Conservation (phyloP, 495 filamentous ascomycete species). For the Podospora pseudocomata region DNA sequence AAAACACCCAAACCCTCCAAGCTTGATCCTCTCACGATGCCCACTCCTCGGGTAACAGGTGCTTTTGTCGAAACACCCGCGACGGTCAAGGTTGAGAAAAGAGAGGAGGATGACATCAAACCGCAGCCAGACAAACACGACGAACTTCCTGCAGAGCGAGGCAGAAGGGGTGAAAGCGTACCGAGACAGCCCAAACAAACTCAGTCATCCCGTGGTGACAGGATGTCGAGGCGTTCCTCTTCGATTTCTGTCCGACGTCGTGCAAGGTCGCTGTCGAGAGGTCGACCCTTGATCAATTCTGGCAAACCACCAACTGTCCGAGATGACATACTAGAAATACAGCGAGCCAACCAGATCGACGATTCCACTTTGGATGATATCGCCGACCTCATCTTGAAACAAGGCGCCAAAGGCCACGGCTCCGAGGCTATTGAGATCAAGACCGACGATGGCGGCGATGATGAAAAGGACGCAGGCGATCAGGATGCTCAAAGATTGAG, state of each 20-base stretch:
- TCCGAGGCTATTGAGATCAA: constrained; percentile 9
- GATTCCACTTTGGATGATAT: constrained; percentile 54
- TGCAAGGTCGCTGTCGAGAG: constrained; percentile 34
- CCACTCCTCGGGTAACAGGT: constrained; percentile 49
- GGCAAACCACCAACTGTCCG: constrained; percentile 45
- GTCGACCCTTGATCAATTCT: constrained; percentile 45
- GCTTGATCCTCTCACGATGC: constrained; percentile 44
- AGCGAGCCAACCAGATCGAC: constrained; percentile 46
- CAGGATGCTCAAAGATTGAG: background rate
- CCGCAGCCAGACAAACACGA: background rate
- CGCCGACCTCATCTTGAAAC: constrained; percentile 38
- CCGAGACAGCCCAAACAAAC: constrained; percentile 17
- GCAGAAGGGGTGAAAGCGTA: constrained; percentile 4
- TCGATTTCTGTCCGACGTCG: constrained; percentile 30
- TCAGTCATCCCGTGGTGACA: constrained; percentile 21
- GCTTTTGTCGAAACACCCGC: constrained; percentile 53
- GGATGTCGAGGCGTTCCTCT: constrained; percentile 24
- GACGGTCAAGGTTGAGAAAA: constrained; percentile 37
- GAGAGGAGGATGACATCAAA: background rate
- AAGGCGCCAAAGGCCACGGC: constrained; percentile 1
- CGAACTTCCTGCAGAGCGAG: background rate
- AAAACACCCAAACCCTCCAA: constrained; percentile 45
- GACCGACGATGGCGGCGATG: constrained; percentile 35
- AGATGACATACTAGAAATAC: constrained; percentile 49
- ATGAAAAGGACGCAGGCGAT: constrained; percentile 51